Percentiles rank a stretch among this genome's conserved stretches.
These are phyloP conservation scores for Anastatica hierochuntica DNA, from an alignment of 345 rosid species.

Conservation along the genomic window DNA sequence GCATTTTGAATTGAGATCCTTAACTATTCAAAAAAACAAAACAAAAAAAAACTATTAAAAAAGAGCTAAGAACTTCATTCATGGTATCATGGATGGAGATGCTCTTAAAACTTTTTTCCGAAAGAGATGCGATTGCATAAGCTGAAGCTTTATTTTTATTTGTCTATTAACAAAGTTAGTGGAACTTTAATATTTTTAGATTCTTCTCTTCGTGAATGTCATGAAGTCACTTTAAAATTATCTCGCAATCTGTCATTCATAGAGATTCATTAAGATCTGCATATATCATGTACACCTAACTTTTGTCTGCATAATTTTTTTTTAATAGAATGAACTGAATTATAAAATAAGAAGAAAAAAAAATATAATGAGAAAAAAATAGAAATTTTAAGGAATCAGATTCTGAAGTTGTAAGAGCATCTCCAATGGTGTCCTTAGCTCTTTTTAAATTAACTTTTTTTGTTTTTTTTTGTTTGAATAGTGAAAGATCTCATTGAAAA, in stretches of 20 bases:
- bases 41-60: no score
- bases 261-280: slow-evolving; percentile 13
- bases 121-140: slow-evolving; percentile 2
- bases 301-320: background rate
- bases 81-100: no score
- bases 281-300: slow-evolving; percentile 6
- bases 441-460: no score
- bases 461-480: no score
- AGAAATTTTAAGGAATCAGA: background rate
- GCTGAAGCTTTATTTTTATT: slow-evolving; percentile 7
- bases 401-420: background rate
- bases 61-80: no score
- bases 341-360: no score
- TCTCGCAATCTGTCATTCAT: slow-evolving; percentile 10
- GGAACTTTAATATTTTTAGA: background rate
- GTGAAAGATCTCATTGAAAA: no score
- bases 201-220: background rate
- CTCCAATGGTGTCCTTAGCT: no score
- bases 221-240: slow-evolving; percentile 3
- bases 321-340: background rate
- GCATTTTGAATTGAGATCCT: no score
- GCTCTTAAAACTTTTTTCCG: no score
- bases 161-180: slow-evolving; percentile 10
- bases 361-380: no score
- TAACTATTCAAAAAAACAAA: no score